Base-by-base conservation (phyloP, 1,284 basidiomycete species). In the Rhodotorula mucilaginosa region DNA sequence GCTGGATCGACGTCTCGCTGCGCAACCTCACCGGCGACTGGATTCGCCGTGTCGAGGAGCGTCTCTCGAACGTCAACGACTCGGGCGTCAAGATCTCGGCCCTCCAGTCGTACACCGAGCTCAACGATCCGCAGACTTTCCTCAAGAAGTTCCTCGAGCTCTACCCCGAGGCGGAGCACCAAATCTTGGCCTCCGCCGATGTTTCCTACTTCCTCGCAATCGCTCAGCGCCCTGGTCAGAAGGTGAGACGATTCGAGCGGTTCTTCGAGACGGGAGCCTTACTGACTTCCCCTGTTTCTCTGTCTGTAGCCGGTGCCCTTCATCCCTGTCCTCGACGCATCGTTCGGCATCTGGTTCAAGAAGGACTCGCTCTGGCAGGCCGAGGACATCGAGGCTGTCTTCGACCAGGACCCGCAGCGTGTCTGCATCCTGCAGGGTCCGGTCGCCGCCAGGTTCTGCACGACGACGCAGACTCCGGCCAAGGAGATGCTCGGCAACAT, bases 311-410 rank as follows among this genome's bases (percentile, higher is more conserved):
- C 97, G 0, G 95, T 91, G 13, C 97, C 96, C 2, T 99, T 98
- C 86, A 97, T 99, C 78, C 95, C 96, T n/a, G 89, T 98, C 64
- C 87, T 99, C 61, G 95, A 98, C 82, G 87, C 88, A 34, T 88
- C 83, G 77, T 97, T 99, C 81, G 93, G 96, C 81, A 93, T 97
- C 67, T 97, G 95, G 93, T 97, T 97, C 85, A 97, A 97, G 87
- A 97, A 97, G 88, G 71, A 71, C 63, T 74, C 68, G 56, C 72
- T 75, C 39, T 98, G 96, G 96, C 92, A 93, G 59, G 90, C 94
- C 10, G 97, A 99, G 82, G 96, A 99, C 81, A 93, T 99, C 77
- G 96, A 99, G 76, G 96, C 94, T 21, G 93, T 99, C 56, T 95
- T 98, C 78, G 97, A 97, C 82, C 93, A 95, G 83, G 95, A 97